Conservation (phyloP, 2,329 filamentous ascomycete species). For the Dactylellina cionopaga region DNA sequence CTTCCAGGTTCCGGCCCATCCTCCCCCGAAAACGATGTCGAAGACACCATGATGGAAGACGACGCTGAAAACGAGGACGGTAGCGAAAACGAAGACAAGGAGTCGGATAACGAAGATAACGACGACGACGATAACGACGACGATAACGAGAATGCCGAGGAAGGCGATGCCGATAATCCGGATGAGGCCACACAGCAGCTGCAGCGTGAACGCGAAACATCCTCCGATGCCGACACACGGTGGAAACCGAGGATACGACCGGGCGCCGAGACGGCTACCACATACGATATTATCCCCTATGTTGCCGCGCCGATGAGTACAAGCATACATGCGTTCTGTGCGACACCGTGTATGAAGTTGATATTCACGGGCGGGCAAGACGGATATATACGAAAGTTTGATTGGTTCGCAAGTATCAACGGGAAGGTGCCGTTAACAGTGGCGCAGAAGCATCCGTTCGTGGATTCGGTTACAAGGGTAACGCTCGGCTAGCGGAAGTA, state of each 20-base stretch:
- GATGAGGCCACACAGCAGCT: slow-evolving; percentile 70
- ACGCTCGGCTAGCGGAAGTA: neutral
- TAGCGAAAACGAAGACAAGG: slow-evolving; percentile 58
- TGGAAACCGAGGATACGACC: slow-evolving; percentile 73
- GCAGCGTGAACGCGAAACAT: slow-evolving; percentile 65
- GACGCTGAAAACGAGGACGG: slow-evolving; percentile 59
- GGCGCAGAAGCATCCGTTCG: slow-evolving; percentile 93
- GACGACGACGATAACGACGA: slow-evolving; percentile 61
- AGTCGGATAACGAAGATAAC: slow-evolving; percentile 58
- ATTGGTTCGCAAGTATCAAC: slow-evolving; percentile 93
- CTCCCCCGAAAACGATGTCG: slow-evolving; percentile 63
- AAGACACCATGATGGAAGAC: slow-evolving; percentile 69
- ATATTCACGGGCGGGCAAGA: slow-evolving; percentile 94
- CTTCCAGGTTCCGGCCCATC: slow-evolving; percentile 51
- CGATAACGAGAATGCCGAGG: slow-evolving; percentile 59
- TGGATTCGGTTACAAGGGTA: slow-evolving; percentile 85
- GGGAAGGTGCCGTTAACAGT: slow-evolving; percentile 93
- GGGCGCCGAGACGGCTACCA: slow-evolving; percentile 79
- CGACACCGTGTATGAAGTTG: slow-evolving; percentile 93
- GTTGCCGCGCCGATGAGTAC: slow-evolving; percentile 96
- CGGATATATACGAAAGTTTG: slow-evolving; percentile 96
- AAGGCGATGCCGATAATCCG: slow-evolving; percentile 67
- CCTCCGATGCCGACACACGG: slow-evolving; percentile 56
- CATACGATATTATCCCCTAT: slow-evolving; percentile 95
- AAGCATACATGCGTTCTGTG: slow-evolving; percentile 89